These are phyloP conservation scores for Bacterosira constricta DNA, from an alignment of 108 stramenopile species.

Conservation along the genomic window DNA sequence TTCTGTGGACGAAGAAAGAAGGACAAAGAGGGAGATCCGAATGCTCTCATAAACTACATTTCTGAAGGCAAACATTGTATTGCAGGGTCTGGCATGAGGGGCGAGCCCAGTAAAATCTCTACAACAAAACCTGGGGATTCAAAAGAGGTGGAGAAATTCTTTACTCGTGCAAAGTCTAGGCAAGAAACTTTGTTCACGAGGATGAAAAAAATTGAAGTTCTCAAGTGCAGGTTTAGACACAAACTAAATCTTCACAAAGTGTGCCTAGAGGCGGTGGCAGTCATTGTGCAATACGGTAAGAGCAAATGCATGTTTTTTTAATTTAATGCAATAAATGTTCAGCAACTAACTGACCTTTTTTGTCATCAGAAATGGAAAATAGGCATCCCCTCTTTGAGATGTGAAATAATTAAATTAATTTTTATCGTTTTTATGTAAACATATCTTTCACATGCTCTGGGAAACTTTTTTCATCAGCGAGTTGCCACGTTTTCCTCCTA, in stretches of 20 bases:
- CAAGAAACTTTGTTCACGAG: constrained; percentile 46
- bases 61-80: not conserved
- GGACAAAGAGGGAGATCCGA: not conserved
- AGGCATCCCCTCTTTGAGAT: constrained; percentile 30
- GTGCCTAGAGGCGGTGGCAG: constrained; percentile 34
- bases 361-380: too few species aligned
- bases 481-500: too few species aligned
- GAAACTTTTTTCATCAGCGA: too few species aligned
- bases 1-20: too few species aligned
- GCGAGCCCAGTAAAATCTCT: constrained; percentile 6
- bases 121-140: constrained; percentile 1
- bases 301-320: too few species aligned
- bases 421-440: too few species aligned
- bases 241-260: constrained; percentile 23
- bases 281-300: constrained; percentile 44
- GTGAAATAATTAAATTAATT: too few species aligned
- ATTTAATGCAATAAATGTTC: too few species aligned
- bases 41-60: not conserved
- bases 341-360: too few species aligned
- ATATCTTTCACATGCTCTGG: too few species aligned
- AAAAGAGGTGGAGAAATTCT: not conserved
- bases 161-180: constrained; percentile 26
- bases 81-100: constrained; percentile 12
- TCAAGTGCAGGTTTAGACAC: constrained; percentile 4
- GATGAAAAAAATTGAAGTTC: constrained; percentile 27